Evolutionary conservation across 192 early-diverging fungal species (phyloP).

Genomic region (Martensiomyces pterosporus): DNA sequence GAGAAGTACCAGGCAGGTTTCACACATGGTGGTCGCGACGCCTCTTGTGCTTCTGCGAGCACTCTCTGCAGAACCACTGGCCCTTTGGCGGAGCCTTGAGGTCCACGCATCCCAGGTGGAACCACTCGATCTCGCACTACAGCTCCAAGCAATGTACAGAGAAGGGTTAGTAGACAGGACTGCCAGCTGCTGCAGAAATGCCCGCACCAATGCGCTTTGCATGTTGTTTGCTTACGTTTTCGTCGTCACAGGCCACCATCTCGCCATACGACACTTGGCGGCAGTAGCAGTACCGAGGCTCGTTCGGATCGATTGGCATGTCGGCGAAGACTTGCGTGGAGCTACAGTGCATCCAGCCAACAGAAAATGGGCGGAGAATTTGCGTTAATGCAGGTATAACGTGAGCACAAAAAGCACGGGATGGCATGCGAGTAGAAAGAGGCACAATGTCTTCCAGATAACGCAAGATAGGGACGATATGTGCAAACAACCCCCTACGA

Average conservation of each 20-base stretch:
- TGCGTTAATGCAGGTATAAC: too few relatives aligned
- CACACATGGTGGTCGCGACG: slow-evolving; percentile 28
- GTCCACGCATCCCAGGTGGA: slow-evolving; percentile 92
- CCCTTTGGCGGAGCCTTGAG: slow-evolving; percentile 85
- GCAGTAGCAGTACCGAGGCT: slow-evolving; percentile 96
- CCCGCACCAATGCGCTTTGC: too few relatives aligned
- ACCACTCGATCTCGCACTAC: slow-evolving; percentile 99
- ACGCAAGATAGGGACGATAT: too few relatives aligned
- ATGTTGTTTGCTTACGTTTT: too few relatives aligned
- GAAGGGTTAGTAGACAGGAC: neutral
- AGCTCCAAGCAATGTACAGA: slow-evolving; percentile 2
- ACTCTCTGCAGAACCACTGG: slow-evolving; percentile 92
- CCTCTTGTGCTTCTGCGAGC: slow-evolving; percentile 50
- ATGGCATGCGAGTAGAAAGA: too few relatives aligned
- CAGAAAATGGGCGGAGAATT: too few relatives aligned
- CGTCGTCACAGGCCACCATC: slow-evolving; percentile 95
- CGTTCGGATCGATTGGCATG: slow-evolving; percentile 91
- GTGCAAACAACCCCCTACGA: too few relatives aligned
- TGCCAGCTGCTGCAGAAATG: slow-evolving; percentile 4
- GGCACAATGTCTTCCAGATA: too few relatives aligned
- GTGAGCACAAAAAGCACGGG: too few relatives aligned
- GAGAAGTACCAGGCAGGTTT: neutral
- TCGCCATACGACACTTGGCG: slow-evolving; percentile 93
- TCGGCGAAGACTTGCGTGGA: slow-evolving; percentile 50
- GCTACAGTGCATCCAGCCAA: too few relatives aligned